A percentile compares a stretch with the other conserved stretches of the same genome.
Evolutionary conservation across 257 asterid genomes (phyloP).

Genomic region (Echium plantagineum): DNA sequence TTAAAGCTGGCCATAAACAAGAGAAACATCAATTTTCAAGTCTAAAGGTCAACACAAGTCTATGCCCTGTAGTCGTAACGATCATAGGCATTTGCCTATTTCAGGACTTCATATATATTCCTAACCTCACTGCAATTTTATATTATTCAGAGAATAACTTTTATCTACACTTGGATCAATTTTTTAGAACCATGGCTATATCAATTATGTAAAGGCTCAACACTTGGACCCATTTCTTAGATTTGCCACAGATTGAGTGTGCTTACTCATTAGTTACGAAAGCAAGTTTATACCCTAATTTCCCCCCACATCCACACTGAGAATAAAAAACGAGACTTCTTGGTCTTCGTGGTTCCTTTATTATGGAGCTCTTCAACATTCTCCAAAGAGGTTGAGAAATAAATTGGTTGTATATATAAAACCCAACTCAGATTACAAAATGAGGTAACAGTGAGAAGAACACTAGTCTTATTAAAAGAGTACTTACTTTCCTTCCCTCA

Average conservation of each 20-base stretch:
- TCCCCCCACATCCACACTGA: no score
- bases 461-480: background rate
- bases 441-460: background rate
- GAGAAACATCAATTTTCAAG: background rate
- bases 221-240: background rate
- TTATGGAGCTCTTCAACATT: no score
- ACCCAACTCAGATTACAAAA: background rate
- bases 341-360: no score
- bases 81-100: no score
- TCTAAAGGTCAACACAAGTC: background rate
- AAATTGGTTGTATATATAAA: background rate
- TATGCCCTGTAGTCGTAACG: no score
- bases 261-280: background rate
- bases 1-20: background rate
- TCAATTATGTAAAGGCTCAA: background rate
- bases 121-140: no score
- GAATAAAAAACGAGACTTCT: no score
- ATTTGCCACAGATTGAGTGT: background rate
- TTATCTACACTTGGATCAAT: no score
- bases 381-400: no score
- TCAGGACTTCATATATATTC: no score
- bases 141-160: no score
- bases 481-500: slow-evolving; percentile 56
- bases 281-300: background rate
- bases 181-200: no score